Conservation (phyloP, 1,284 basidiomycete genomes). For the Leucoagaricus sp. region DNA sequence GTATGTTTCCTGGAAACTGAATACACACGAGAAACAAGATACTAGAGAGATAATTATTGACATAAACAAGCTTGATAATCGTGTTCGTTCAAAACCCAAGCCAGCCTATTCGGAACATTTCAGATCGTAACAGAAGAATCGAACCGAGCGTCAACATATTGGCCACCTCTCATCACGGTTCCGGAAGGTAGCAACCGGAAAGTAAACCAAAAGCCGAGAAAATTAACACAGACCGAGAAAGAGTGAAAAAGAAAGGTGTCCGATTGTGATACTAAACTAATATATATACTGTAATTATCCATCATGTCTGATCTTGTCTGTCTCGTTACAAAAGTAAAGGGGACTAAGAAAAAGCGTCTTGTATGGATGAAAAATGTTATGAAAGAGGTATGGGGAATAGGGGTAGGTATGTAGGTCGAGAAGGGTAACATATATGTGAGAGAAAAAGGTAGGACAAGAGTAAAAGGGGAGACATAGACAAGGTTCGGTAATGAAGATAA, state of each 20-base stretch:
- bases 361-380: conserved; percentile 15
- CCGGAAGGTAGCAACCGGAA: conserved; percentile 12
- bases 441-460: conserved; percentile 8
- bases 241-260: conserved; percentile 18
- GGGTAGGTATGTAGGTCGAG: conserved; percentile 1
- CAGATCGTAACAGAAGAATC: not conserved
- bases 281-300: conserved; percentile 13
- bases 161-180: not conserved
- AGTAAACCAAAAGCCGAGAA: conserved; percentile 18
- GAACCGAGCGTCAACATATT: too few relatives aligned
- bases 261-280: conserved; percentile 17
- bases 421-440: not conserved
- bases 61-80: not conserved
- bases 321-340: conserved; percentile 9
- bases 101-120: too few relatives aligned
- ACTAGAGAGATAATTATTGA: not conserved
- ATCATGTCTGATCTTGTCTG: conserved; percentile 11
- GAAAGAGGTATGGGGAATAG: not conserved
- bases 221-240: conserved; percentile 16
- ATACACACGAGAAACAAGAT: not conserved
- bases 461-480: not conserved
- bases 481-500: conserved; percentile 4
- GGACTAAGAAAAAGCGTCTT: not conserved
- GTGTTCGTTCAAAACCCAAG: not conserved
- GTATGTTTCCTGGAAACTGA: not conserved